A percentile compares a stretch with the other conserved stretches of the same genome.
Conservation (phyloP, 768 basidiomycete species). For the Tulasnella sp. region DNA sequence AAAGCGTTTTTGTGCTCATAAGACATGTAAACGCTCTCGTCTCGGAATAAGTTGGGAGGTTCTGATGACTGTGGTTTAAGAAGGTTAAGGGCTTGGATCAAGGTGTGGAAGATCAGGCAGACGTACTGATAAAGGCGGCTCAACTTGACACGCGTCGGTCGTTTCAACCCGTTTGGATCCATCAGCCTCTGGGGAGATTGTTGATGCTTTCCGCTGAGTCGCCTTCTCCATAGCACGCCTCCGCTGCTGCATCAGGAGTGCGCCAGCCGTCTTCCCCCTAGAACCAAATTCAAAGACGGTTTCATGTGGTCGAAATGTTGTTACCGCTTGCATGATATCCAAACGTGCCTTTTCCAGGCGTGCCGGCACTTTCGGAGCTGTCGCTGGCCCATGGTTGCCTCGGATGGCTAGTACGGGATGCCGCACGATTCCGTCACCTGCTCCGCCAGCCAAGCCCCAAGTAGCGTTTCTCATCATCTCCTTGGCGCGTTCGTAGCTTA, state of each 20-base stretch:
- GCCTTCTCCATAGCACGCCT: constrained; percentile 60
- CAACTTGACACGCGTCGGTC: background rate
- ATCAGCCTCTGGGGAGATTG: background rate
- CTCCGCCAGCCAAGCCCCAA: constrained; percentile 61
- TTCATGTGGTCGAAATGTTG: constrained; percentile 77
- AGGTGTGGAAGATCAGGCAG: too few species aligned
- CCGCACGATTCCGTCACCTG: constrained; percentile 50
- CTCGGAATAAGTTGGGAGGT: constrained; percentile 60
- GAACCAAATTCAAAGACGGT: constrained; percentile 88
- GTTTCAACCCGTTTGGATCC: background rate
- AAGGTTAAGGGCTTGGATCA: background rate
- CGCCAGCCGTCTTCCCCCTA: constrained; percentile 59
- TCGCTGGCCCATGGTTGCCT: constrained; percentile 30
- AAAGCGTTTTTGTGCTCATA: constrained; percentile 83
- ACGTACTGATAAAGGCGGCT: background rate
- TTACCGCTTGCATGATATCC: constrained; percentile 67
- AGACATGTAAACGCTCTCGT: constrained; percentile 87
- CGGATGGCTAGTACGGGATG: constrained; percentile 49
- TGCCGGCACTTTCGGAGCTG: constrained; percentile 43
- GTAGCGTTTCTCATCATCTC: constrained; percentile 73
- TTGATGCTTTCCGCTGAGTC: background rate
- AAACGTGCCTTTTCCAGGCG: constrained; percentile 55
- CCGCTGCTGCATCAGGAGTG: constrained; percentile 82
- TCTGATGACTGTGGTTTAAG: background rate
- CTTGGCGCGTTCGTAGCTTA: constrained; percentile 85